Percentiles rank a stretch among this genome's conserved stretches.
These are phyloP conservation scores for Ashbya aceris DNA, from an alignment of 1,139 yeast species.

Conservation along the genomic window DNA sequence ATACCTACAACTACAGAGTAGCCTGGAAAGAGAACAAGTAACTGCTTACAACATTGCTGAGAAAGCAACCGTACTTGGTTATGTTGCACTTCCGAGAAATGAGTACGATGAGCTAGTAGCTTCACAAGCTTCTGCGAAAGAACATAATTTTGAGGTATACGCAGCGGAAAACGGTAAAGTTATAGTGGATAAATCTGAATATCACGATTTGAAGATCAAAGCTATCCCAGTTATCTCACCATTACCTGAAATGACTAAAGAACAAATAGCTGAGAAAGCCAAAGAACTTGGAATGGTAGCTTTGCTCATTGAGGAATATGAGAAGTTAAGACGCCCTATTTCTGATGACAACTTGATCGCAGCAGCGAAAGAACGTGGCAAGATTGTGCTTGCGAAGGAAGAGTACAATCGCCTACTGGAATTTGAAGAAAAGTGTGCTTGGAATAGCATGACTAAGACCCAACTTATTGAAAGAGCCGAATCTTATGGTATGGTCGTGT, in stretches of 20 bases:
- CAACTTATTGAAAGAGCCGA: slow-evolving; percentile 25
- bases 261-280: slow-evolving; percentile 6
- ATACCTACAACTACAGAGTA: slow-evolving; percentile 9
- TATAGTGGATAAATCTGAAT: slow-evolving; percentile 1
- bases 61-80: slow-evolving; percentile 25
- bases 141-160: neutral
- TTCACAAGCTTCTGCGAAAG: slow-evolving; percentile 5
- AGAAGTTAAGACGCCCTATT: slow-evolving; percentile 6
- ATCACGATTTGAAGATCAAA: slow-evolving; percentile 2
- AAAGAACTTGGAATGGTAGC: slow-evolving; percentile 10
- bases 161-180: slow-evolving; percentile 1
- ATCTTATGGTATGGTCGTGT: slow-evolving; percentile 27
- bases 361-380: slow-evolving; percentile 4
- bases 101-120: slow-evolving; percentile 18
- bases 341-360: neutral
- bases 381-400: slow-evolving; percentile 3
- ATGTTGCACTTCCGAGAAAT: slow-evolving; percentile 19
- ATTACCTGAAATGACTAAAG: slow-evolving; percentile 2
- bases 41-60: slow-evolving; percentile 25
- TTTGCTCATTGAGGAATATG: slow-evolving; percentile 9
- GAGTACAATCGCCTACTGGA: slow-evolving; percentile 6
- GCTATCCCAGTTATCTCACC: neutral
- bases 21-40: slow-evolving; percentile 17
- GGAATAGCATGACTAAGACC: slow-evolving; percentile 7
- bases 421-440: neutral